Evolutionary conservation across 495 filamentous ascomycete species (phyloP).

Genomic region (Pseudotulostoma volvatum): DNA sequence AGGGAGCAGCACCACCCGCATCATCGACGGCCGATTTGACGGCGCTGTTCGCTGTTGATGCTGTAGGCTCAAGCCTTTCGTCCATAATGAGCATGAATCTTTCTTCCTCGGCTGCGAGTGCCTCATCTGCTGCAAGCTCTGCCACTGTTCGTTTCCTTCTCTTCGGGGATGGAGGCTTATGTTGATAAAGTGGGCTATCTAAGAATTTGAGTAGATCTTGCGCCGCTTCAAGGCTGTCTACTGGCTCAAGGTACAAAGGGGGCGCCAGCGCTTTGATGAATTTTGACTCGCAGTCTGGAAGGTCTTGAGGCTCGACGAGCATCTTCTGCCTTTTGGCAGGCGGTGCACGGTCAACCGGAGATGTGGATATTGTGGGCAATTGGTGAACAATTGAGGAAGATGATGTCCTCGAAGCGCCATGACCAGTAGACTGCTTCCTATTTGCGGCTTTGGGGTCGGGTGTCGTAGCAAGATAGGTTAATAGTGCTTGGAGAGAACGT

Average conservation of each 20-base stretch:
- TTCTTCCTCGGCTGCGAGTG: conserved; percentile 72
- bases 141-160: conserved; percentile 84
- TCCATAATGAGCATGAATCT: conserved; percentile 88
- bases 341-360: conserved; percentile 26
- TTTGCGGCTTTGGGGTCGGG: conserved; percentile 36
- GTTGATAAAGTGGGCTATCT: conserved; percentile 56
- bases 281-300: conserved; percentile 57
- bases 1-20: conserved; percentile 48
- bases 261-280: conserved; percentile 53
- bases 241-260: conserved; percentile 61
- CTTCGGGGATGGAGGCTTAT: conserved; percentile 67
- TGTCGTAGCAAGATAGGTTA: conserved; percentile 58
- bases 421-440: conserved; percentile 24
- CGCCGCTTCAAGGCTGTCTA: conserved; percentile 46
- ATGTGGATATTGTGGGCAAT: conserved; percentile 51
- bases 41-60: conserved; percentile 36
- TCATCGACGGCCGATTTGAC: conserved; percentile 55
- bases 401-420: conserved; percentile 27
- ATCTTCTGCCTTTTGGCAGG: conserved; percentile 61
- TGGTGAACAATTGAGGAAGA: conserved; percentile 38
- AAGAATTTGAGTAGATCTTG: conserved; percentile 52
- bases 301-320: conserved; percentile 53
- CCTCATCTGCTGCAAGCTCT: conserved; percentile 86
- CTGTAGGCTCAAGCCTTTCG: conserved; percentile 52
- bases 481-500: conserved; percentile 53